Conservation (phyloP, 2,329 filamentous ascomycete species). For the Penicillium janthinellum region DNA sequence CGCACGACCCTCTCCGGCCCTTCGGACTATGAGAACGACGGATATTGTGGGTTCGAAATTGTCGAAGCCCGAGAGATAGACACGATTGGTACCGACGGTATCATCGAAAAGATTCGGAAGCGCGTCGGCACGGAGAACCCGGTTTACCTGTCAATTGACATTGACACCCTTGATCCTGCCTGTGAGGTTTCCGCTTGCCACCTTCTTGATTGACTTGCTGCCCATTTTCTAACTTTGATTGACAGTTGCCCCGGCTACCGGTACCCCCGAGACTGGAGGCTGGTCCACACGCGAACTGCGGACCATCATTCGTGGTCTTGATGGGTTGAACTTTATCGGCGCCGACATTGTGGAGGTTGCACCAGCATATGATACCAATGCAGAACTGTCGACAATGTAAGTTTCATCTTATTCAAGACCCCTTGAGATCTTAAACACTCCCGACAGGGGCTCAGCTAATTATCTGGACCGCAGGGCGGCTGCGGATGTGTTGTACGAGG, state of each 20-base stretch:
- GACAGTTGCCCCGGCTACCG: constrained; percentile 51
- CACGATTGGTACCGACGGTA: constrained; percentile 69
- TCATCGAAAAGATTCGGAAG: constrained; percentile 75
- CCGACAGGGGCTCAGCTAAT: background rate
- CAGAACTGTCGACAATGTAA: constrained; percentile 57
- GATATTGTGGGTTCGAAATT: constrained; percentile 81
- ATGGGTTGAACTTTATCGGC: constrained; percentile 59
- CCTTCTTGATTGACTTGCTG: background rate
- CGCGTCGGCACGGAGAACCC: constrained; percentile 73
- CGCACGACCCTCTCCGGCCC: constrained; percentile 77
- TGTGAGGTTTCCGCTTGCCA: constrained; percentile 51
- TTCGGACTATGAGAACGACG: constrained; percentile 81
- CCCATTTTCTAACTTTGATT: background rate
- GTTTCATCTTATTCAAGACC: constrained; percentile 1
- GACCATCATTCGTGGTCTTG: constrained; percentile 61
- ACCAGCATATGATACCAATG: constrained; percentile 63
- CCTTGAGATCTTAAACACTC: no score
- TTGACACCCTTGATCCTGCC: constrained; percentile 83
- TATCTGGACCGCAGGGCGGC: constrained; percentile 35
- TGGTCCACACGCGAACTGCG: constrained; percentile 63
- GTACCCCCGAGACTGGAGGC: constrained; percentile 63
- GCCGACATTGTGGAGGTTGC: constrained; percentile 65
- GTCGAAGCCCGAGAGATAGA: constrained; percentile 74
- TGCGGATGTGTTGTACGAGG: constrained; percentile 69
- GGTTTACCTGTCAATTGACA: constrained; percentile 82